Conservation (phyloP, 169 alveolate species). For the Cryptosporidium sp. region DNA sequence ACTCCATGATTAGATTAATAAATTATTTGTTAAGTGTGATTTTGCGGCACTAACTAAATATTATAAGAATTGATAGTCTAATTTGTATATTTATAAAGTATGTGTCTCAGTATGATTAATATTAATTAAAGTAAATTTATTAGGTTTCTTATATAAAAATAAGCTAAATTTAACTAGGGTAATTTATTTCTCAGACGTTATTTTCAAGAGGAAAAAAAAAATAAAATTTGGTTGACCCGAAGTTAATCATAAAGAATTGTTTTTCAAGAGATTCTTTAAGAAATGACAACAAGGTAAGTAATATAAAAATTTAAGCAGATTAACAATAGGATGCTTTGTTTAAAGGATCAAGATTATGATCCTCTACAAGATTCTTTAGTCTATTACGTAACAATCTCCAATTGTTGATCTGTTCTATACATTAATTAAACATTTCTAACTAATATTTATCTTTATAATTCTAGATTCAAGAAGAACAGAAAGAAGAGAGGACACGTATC, state of each 20-base stretch:
- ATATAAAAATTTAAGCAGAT: neutral
- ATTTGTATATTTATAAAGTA: neutral
- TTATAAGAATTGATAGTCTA: neutral
- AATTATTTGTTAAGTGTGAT: neutral
- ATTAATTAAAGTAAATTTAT: neutral
- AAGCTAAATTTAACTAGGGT: neutral
- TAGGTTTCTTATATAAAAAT: neutral
- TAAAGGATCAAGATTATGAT: neutral
- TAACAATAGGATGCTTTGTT: neutral
- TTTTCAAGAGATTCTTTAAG: conserved; percentile 14
- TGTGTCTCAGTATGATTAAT: conserved; percentile 14
- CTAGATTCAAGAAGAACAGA: conserved; percentile 94
- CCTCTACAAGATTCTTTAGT: too few relatives aligned
- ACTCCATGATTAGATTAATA: neutral
- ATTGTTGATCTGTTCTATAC: neutral
- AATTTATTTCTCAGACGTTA: neutral
- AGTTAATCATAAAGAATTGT: conserved; percentile 14
- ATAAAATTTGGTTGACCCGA: neutral
- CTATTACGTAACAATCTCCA: neutral
- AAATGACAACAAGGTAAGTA: conserved; percentile 72
- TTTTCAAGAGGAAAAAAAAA: neutral
- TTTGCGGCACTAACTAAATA: neutral
- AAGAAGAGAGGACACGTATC: conserved; percentile 99
- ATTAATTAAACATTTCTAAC: neutral
- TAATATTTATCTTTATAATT: conserved; percentile 19